Percentiles rank a stretch among this genome's conserved stretches.
Evolutionary conservation across 352 stramenopile species (phyloP).

Genomic region (Chrysophaeum taylorii): DNA sequence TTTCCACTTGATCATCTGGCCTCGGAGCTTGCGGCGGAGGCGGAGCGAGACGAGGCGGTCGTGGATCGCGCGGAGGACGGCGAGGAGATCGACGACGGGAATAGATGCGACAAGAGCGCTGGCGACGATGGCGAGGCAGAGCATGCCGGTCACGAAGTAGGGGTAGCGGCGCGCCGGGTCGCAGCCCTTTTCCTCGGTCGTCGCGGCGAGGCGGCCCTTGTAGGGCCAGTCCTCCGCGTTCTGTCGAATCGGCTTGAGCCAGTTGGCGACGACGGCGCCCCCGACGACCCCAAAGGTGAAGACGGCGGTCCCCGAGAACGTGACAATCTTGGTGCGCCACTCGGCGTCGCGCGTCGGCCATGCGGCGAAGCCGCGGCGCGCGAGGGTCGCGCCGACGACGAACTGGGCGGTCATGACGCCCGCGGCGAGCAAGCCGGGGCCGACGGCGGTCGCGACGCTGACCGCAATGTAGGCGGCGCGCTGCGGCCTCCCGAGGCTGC

Average conservation of each 20-base stretch:
- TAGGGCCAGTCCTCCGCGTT: neutral
- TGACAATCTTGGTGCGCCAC: neutral
- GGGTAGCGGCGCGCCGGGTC: neutral
- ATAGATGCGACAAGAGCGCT: neutral
- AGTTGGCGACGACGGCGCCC: neutral
- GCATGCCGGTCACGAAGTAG: neutral
- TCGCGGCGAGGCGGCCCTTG: neutral
- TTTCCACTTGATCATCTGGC: neutral
- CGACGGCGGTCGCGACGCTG: too few relatives aligned
- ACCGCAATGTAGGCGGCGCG: neutral
- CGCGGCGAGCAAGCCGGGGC: too few relatives aligned
- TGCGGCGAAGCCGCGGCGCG: too few relatives aligned
- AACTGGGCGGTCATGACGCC: too few relatives aligned
- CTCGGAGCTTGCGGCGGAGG: neutral
- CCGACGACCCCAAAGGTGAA: neutral
- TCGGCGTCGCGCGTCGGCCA: too few relatives aligned
- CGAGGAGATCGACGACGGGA: neutral
- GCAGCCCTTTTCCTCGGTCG: neutral
- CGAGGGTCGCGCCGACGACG: too few relatives aligned
- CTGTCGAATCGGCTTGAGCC: neutral
- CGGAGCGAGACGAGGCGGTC: neutral
- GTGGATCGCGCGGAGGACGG: neutral
- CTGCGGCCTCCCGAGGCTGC: neutral
- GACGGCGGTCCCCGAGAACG: neutral
- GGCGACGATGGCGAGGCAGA: neutral